These are phyloP conservation scores for Colletotrichum sp. DNA, from an alignment of 2,329 filamentous ascomycete species.

Conservation along the genomic window DNA sequence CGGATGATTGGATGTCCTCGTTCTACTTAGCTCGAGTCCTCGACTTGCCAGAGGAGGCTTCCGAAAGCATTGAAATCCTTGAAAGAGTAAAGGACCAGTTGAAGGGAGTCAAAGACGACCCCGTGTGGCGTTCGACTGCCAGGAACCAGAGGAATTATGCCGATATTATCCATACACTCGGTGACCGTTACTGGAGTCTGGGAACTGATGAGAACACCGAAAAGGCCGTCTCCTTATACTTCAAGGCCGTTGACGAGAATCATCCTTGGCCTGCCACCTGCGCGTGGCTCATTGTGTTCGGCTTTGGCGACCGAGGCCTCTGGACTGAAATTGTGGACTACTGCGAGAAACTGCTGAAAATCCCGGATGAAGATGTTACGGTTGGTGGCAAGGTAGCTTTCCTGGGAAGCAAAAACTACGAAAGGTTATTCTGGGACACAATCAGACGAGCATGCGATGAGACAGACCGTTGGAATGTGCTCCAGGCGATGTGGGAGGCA, in stretches of 20 bases:
- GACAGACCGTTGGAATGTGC: not conserved
- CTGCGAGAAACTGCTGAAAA: not conserved
- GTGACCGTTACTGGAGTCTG: not conserved
- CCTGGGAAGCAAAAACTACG: too few species aligned
- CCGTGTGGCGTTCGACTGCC: too few species aligned
- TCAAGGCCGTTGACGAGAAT: too few species aligned
- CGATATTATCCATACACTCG: not conserved
- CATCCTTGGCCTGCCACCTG: not conserved
- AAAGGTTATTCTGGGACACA: not conserved
- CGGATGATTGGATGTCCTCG: not conserved
- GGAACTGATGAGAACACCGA: not conserved
- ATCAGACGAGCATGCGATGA: not conserved
- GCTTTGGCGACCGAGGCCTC: not conserved
- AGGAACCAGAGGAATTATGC: not conserved
- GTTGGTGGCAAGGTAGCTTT: too few species aligned
- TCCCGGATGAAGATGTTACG: too few species aligned
- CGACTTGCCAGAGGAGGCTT: not conserved
- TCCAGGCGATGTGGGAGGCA: not conserved
- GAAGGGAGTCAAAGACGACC: not conserved
- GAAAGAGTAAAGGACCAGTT: not conserved
- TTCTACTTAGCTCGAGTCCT: not conserved
- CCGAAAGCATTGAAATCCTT: not conserved
- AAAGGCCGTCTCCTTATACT: not conserved
- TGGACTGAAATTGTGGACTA: not conserved
- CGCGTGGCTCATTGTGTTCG: not conserved